Conservation (phyloP, 73 alveolate species). For the Tetrahymena borealis region DNA sequence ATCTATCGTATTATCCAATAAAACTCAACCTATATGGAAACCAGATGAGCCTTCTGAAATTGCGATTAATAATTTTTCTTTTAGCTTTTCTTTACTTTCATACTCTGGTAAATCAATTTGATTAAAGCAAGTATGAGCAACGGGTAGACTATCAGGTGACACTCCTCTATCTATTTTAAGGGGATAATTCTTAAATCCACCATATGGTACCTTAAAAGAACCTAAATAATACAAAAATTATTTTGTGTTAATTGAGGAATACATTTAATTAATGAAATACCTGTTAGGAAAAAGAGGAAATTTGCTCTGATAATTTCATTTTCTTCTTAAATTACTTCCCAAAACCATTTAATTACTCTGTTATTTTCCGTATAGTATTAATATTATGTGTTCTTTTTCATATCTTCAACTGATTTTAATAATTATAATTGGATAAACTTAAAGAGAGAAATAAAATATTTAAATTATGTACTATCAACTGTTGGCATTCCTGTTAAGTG, state of each 20-base stretch:
- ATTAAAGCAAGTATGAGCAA: constrained; percentile 86
- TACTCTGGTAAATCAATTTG: constrained; percentile 89
- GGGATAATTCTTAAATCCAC: constrained; percentile 67
- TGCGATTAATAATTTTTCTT: constrained; percentile 34
- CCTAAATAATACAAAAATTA: background rate
- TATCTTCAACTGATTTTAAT: constrained; percentile 46
- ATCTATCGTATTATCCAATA: background rate
- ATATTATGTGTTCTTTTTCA: constrained; percentile 78
- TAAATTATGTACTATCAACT: constrained; percentile 50
- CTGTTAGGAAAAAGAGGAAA: constrained; percentile 84
- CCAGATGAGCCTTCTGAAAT: constrained; percentile 9
- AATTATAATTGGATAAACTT: background rate
- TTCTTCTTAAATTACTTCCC: constrained; percentile 79
- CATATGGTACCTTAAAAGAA: constrained; percentile 85
- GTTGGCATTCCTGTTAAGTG: constrained; percentile 2
- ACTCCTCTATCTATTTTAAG: constrained; percentile 78
- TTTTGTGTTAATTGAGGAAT: no score
- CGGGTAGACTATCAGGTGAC: constrained; percentile 73
- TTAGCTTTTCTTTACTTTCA: constrained; percentile 73
- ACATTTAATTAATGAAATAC: constrained; percentile 12
- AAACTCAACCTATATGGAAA: background rate
- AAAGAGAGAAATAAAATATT: background rate
- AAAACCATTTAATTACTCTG: constrained; percentile 58
- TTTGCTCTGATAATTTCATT: constrained; percentile 76
- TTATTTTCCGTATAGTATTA: constrained; percentile 64